These are phyloP conservation scores for Stemphylium vesicarium DNA, from an alignment of 2,329 filamentous ascomycete species.

Conservation along the genomic window DNA sequence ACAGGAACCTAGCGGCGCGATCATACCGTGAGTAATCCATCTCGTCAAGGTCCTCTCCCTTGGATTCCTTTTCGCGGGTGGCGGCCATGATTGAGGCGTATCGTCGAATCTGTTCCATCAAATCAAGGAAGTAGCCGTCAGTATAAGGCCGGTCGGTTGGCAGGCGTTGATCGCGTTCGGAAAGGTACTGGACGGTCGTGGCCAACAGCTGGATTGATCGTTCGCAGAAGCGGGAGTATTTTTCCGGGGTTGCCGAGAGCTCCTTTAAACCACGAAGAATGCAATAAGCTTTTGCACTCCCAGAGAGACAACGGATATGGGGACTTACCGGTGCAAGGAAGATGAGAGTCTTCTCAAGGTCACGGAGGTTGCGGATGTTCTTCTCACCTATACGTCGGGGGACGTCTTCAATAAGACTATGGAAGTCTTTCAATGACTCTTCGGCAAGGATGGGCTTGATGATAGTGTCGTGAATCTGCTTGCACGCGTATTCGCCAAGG, in stretches of 20 bases:
- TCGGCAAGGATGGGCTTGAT: slow-evolving; percentile 77
- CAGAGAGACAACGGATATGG: slow-evolving; percentile 57
- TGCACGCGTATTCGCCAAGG: slow-evolving; percentile 72
- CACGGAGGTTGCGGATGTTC: slow-evolving; percentile 87
- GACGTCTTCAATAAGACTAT: slow-evolving; percentile 77
- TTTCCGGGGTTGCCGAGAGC: slow-evolving; percentile 69
- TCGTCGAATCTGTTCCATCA: slow-evolving; percentile 89
- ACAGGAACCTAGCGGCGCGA: slow-evolving; percentile 28
- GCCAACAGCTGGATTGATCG: slow-evolving; percentile 89
- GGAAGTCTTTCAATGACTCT: slow-evolving; percentile 76
- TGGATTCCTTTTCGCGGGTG: slow-evolving; percentile 70
- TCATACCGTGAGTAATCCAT: slow-evolving; percentile 58
- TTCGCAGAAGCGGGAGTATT: slow-evolving; percentile 88
- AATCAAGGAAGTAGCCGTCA: slow-evolving; percentile 95
- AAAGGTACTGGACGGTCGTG: slow-evolving; percentile 83
- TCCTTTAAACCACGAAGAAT: slow-evolving; percentile 70
- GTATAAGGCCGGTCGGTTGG: slow-evolving; percentile 89
- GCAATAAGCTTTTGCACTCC: slow-evolving; percentile 71
- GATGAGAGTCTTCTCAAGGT: slow-evolving; percentile 91
- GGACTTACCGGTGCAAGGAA: slow-evolving; percentile 92
- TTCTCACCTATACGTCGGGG: slow-evolving; percentile 81
- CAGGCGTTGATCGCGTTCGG: slow-evolving; percentile 84
- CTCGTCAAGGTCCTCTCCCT: slow-evolving; percentile 59
- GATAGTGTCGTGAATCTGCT: slow-evolving; percentile 80
- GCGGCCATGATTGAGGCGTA: slow-evolving; percentile 86